Evolutionary conservation across 2,329 filamentous ascomycete species (phyloP).

Genomic region (Camillea tinctor): DNA sequence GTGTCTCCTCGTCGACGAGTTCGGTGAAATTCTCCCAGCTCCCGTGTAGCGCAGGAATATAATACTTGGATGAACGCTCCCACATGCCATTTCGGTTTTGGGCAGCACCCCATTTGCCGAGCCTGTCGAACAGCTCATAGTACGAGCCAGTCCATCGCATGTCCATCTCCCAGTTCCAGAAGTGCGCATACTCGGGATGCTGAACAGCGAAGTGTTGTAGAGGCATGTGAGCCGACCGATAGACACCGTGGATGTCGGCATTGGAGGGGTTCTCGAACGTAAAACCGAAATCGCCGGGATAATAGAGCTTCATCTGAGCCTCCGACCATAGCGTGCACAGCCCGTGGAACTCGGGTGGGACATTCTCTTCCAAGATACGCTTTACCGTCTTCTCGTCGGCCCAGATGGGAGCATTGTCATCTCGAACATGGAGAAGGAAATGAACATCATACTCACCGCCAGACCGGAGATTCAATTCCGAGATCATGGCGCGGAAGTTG

Average conservation of each 20-base stretch:
- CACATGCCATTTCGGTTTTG: conserved; percentile 73
- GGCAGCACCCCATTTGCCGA: conserved; percentile 63
- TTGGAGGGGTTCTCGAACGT: conserved; percentile 59
- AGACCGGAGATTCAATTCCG: conserved; percentile 73
- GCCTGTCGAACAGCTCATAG: conserved; percentile 70
- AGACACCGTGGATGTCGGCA: conserved; percentile 65
- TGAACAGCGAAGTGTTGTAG: conserved; percentile 63
- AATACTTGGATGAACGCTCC: conserved; percentile 76
- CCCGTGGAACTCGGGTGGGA: conserved; percentile 73
- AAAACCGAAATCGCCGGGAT: conserved; percentile 68
- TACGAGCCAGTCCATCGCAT: conserved; percentile 64
- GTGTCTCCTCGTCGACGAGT: conserved; percentile 61
- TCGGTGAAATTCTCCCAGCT: conserved; percentile 70
- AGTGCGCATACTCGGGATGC: conserved; percentile 64
- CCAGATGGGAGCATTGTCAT: conserved; percentile 78
- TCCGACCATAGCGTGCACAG: conserved; percentile 85
- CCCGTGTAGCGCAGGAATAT: conserved; percentile 69
- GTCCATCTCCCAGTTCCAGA: conserved; percentile 73
- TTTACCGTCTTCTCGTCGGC: conserved; percentile 73
- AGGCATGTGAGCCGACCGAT: conserved; percentile 62
- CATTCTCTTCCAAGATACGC: conserved; percentile 63
- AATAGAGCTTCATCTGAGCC: conserved; percentile 77
- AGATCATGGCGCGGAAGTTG: conserved; percentile 78
- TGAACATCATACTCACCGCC: conserved; percentile 82
- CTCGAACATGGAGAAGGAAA: conserved; percentile 82